These are phyloP conservation scores for Botrytis aclada DNA, from an alignment of 2,329 filamentous ascomycete genomes.

Conservation along the genomic window DNA sequence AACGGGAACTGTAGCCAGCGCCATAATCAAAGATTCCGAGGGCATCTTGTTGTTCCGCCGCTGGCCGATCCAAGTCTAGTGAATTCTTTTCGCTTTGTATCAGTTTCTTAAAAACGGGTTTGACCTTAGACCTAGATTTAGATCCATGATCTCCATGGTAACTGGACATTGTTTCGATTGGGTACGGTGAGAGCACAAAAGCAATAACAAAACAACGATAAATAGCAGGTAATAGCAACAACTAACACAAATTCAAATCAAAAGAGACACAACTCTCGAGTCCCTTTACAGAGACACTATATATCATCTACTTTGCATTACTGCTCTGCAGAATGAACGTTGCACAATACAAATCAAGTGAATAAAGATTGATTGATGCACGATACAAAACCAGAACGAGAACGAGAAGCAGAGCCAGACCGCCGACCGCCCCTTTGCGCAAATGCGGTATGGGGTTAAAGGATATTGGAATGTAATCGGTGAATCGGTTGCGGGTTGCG, in stretches of 20 bases:
- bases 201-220: neutral
- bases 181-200: slow-evolving; percentile 13
- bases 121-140: slow-evolving; percentile 39
- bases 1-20: slow-evolving; percentile 27
- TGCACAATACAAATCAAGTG: slow-evolving; percentile 15
- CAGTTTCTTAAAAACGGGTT: slow-evolving; percentile 60
- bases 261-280: slow-evolving; percentile 4
- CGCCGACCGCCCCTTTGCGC: slow-evolving; percentile 13
- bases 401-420: neutral
- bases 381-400: slow-evolving; percentile 4
- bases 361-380: slow-evolving; percentile 12
- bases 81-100: slow-evolving; percentile 57
- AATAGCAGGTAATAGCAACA: slow-evolving; percentile 1
- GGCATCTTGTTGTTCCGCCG: slow-evolving; percentile 54
- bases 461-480: slow-evolving; percentile 8
- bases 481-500: neutral
- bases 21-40: slow-evolving; percentile 40
- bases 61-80: slow-evolving; percentile 58
- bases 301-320: slow-evolving; percentile 23
- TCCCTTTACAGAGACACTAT: slow-evolving; percentile 15
- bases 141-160: slow-evolving; percentile 28
- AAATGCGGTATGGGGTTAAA: slow-evolving; percentile 1
- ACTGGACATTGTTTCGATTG: slow-evolving; percentile 29
- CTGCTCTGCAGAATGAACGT: slow-evolving; percentile 21
- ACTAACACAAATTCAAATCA: slow-evolving; percentile 8